phyloP scores from a whole-genome alignment of 805 yeast genomes.

The Priceomyces medius region DNA sequence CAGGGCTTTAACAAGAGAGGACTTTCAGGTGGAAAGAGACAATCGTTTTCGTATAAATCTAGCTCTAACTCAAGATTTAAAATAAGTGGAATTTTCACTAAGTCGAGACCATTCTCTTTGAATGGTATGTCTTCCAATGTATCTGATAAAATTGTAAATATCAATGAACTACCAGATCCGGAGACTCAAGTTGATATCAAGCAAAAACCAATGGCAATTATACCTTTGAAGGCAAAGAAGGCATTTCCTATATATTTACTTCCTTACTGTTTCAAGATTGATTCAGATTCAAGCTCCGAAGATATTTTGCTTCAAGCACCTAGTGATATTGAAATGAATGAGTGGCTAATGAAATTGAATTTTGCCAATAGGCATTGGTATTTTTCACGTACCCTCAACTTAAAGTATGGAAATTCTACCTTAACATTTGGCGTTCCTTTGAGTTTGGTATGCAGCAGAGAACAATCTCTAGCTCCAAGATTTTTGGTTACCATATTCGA shows the following conservation, averaged over 20 bases:
- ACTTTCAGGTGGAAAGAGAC: conserved; percentile 22
- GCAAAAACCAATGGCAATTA: conserved; percentile 50
- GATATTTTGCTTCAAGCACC: conserved; percentile 69
- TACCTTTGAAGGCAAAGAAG: conserved; percentile 46
- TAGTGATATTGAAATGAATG: conserved; percentile 59
- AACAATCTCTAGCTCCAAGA: conserved; percentile 58
- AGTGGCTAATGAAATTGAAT: conserved; percentile 62
- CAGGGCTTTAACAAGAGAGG: conserved; percentile 18
- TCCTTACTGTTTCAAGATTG: conserved; percentile 51
- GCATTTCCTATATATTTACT: conserved; percentile 54
- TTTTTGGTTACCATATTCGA: conserved; percentile 64
- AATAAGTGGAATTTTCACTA: conserved; percentile 56
- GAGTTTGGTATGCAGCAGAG: conserved; percentile 70
- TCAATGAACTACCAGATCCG: conserved; percentile 60
- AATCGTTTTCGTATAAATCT: conserved; percentile 39
- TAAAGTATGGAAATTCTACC: conserved; percentile 17
- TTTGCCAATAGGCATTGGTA: conserved; percentile 58
- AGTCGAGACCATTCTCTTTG: conserved; percentile 60
- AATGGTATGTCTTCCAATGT: conserved; percentile 31
- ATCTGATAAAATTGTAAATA: conserved; percentile 48
- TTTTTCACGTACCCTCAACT: conserved; percentile 39
- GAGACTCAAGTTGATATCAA: conserved; percentile 36
- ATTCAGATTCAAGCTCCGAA: conserved; percentile 42
- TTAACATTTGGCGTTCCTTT: conserved; percentile 86
- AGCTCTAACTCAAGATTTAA: conserved; percentile 44